phyloP scores from a whole-genome alignment of 306 rosid genomes.

The Acacia melanoxylon region DNA sequence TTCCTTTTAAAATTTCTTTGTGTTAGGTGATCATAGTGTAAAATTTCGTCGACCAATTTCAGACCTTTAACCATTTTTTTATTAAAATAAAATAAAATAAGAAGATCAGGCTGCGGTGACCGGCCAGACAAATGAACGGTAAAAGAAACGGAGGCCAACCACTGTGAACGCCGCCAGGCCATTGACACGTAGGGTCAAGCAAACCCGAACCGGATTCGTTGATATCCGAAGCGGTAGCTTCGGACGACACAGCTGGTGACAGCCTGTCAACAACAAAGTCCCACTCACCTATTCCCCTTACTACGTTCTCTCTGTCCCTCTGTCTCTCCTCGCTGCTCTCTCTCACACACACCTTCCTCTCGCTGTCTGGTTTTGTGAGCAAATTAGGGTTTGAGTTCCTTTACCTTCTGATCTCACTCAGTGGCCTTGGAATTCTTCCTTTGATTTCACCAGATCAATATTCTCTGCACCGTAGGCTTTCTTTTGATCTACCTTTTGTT shows the following conservation, averaged over 20 bases:
- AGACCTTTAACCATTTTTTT: too few species aligned
- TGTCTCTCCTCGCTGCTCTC: background rate
- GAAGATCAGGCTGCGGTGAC: background rate
- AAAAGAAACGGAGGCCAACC: background rate
- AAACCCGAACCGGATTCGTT: constrained; percentile 45
- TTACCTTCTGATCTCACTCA: constrained; percentile 32
- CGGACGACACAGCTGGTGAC: constrained; percentile 94
- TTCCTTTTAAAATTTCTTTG: too few species aligned
- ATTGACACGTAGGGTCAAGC: constrained; percentile 64
- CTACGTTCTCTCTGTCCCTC: constrained; percentile 42
- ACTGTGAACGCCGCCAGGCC: constrained; percentile 69
- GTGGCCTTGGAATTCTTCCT: background rate
- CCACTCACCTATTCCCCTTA: constrained; percentile 83
- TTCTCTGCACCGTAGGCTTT: constrained; percentile 53
- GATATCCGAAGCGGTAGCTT: constrained; percentile 58
- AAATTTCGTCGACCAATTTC: too few species aligned
- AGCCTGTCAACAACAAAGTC: constrained; percentile 99
- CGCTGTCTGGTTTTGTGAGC: constrained; percentile 1
- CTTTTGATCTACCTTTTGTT: constrained; percentile 31
- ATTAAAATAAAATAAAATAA: background rate
- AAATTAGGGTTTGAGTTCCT: constrained; percentile 57
- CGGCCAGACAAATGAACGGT: background rate
- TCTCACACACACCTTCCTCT: background rate
- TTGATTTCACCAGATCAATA: constrained; percentile 59
- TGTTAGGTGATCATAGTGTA: too few species aligned